Conservation (phyloP, 352 stramenopile species). For the Hyaloperonospora arabidopsidis region DNA sequence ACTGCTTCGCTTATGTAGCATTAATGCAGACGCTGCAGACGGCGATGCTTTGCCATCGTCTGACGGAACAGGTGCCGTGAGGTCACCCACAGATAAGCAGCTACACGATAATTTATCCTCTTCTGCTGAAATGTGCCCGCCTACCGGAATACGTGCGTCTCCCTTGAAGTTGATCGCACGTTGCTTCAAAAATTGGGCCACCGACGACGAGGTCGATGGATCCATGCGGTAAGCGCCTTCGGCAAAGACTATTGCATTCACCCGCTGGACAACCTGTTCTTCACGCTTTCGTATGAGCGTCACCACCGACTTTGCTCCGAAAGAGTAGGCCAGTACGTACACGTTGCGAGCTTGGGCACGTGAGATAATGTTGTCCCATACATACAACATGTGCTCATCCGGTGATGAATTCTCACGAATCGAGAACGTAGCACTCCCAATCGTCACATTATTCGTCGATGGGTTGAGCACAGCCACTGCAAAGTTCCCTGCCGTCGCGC, state of each 20-base stretch:
- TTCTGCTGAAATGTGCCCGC: conserved; percentile 38
- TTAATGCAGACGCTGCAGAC: conserved; percentile 21
- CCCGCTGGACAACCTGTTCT: conserved; percentile 40
- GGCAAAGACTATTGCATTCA: conserved; percentile 61
- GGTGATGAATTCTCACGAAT: conserved; percentile 54
- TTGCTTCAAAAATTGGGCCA: conserved; percentile 54
- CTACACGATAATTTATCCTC: conserved; percentile 58
- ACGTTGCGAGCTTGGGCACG: conserved; percentile 49
- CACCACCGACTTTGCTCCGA: conserved; percentile 60
- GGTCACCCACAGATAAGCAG: conserved; percentile 55
- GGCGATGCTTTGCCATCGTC: conserved; percentile 17
- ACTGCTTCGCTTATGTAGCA: conserved; percentile 36
- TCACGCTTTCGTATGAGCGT: conserved; percentile 61
- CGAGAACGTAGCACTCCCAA: conserved; percentile 41
- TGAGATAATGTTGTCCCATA: conserved; percentile 71
- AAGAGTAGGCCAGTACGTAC: conserved; percentile 62
- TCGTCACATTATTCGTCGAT: conserved; percentile 64
- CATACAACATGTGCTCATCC: conserved; percentile 65
- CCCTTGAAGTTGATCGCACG: conserved; percentile 74
- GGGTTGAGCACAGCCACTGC: conserved; percentile 62
- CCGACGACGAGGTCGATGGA: conserved; percentile 34
- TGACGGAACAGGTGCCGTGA: conserved; percentile 24
- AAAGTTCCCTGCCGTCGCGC: conserved; percentile 36
- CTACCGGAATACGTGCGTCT: conserved; percentile 35
- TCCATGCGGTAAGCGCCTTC: conserved; percentile 60